Percentiles rank a stretch among this genome's conserved stretches.
These are phyloP conservation scores for Phlebiopsis flavidoalba DNA, from an alignment of 768 basidiomycete genomes.

Conservation along the genomic window DNA sequence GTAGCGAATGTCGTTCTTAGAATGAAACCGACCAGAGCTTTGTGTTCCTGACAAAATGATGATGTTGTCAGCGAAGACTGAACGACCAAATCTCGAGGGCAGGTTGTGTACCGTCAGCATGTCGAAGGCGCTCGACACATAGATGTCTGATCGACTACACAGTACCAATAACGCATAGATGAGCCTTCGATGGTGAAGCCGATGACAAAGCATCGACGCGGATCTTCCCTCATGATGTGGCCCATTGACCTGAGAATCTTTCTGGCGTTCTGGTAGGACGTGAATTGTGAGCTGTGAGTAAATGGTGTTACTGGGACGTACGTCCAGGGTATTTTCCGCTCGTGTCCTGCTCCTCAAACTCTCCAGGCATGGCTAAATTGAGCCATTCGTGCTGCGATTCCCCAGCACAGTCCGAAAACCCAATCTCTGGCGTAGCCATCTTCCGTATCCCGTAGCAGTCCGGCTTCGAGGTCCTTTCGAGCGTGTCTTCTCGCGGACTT, in stretches of 20 bases:
- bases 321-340: background rate
- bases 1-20: background rate
- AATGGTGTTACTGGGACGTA: background rate
- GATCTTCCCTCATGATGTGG: conserved; percentile 23
- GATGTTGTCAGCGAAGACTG: too few relatives aligned
- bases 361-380: background rate
- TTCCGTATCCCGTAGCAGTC: background rate
- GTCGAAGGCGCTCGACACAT: conserved; percentile 16
- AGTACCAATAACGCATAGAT: conserved; percentile 24
- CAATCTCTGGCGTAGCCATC: too few relatives aligned
- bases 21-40: background rate
- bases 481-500: too few relatives aligned
- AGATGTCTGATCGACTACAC: conserved; percentile 16
- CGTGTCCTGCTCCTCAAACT: background rate
- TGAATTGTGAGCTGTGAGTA: background rate
- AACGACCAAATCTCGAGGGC: background rate
- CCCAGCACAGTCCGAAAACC: background rate
- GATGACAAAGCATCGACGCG: conserved; percentile 19
- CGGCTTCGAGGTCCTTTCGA: background rate
- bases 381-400: background rate
- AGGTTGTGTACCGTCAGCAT: conserved; percentile 12
- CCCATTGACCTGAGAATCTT: conserved; percentile 25
- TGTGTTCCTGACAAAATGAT: background rate
- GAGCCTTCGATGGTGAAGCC: conserved; percentile 26
- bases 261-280: background rate